Percentiles rank a stretch among this genome's conserved stretches.
Conservation (phyloP, 2,329 filamentous ascomycete species). For the Magnaporthiopsis poae region DNA sequence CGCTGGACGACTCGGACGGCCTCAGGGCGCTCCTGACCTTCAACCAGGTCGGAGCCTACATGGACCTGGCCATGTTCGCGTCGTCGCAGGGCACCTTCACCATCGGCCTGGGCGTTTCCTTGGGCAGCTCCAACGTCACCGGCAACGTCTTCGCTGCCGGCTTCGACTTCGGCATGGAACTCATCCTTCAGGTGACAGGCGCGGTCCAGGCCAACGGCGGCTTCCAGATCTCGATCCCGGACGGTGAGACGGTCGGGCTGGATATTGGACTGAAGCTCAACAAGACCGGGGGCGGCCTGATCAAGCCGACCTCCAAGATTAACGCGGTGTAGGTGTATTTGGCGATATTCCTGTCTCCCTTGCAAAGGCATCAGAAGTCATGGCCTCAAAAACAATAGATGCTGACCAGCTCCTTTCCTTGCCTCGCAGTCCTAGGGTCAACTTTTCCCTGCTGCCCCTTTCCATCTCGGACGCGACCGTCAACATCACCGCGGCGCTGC, state of each 20-base stretch:
- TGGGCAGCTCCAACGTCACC: constrained; percentile 7
- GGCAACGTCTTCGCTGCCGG: constrained; percentile 10
- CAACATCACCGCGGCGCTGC: constrained; percentile 13
- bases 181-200: constrained; percentile 11
- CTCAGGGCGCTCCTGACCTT: constrained; percentile 11
- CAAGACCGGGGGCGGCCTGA: neutral
- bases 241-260: constrained; percentile 11
- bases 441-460: constrained; percentile 13
- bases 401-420: neutral
- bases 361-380: no score
- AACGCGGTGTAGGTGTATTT: neutral
- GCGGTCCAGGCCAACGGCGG: constrained; percentile 10
- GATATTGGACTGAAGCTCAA: constrained; percentile 9
- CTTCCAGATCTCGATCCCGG: constrained; percentile 13
- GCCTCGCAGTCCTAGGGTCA: constrained; percentile 9
- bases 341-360: neutral
- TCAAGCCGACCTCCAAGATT: neutral
- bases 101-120: constrained; percentile 10
- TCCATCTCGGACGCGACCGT: constrained; percentile 7
- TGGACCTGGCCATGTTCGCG: constrained; percentile 11
- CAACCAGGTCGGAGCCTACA: constrained; percentile 11
- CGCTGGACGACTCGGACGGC: constrained; percentile 10
- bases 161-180: constrained; percentile 11
- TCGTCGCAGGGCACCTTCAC: constrained; percentile 10
- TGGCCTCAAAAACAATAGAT: neutral